Evolutionary conservation across 306 rosid genomes (phyloP).

Genomic region (Quercus ilex): DNA sequence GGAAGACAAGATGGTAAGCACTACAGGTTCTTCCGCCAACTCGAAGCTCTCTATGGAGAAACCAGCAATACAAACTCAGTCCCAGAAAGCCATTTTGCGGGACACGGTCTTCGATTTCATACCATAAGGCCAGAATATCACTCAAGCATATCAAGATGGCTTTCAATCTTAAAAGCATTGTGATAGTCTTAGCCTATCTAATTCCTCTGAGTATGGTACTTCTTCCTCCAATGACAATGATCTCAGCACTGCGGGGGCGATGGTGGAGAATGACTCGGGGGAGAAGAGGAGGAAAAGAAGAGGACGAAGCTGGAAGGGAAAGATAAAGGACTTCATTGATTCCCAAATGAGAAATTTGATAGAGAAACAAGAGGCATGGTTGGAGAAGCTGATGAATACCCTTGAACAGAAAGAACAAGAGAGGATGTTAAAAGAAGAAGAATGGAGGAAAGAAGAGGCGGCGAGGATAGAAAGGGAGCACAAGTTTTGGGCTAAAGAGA

Average conservation of each 20-base stretch:
- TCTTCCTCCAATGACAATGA: conserved; percentile 60
- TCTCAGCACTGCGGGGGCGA: conserved; percentile 20
- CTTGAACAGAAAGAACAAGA: conserved; percentile 85
- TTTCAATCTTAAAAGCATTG: conserved; percentile 34
- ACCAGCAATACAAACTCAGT: conserved; percentile 40
- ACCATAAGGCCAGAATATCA: conserved; percentile 11
- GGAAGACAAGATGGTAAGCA: conserved; percentile 98
- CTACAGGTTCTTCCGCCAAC: conserved; percentile 95
- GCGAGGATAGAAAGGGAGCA: conserved; percentile 69
- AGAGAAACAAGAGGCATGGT: conserved; percentile 93
- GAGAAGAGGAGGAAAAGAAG: conserved; percentile 55
- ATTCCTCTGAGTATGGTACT: conserved; percentile 69
- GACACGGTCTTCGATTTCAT: conserved; percentile 34
- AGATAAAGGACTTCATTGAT: conserved; percentile 79
- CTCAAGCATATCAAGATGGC: conserved; percentile 45
- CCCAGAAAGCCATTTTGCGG: conserved; percentile 47
- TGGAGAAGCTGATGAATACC: conserved; percentile 71
- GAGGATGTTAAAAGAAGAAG: conserved; percentile 69
- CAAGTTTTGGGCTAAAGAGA: conserved; percentile 86
- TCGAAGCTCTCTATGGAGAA: conserved; percentile 95
- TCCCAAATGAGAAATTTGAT: conserved; percentile 79
- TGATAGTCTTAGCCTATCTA: conserved; percentile 67
- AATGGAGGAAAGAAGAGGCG: conserved; percentile 77
- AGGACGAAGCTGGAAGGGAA: conserved; percentile 59
- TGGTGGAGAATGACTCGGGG: conserved; percentile 37